A percentile compares a stretch with the other conserved stretches of the same genome.
These are phyloP conservation scores for Rhodotorula glutinis DNA, from an alignment of 1,284 basidiomycete genomes.

Conservation along the genomic window DNA sequence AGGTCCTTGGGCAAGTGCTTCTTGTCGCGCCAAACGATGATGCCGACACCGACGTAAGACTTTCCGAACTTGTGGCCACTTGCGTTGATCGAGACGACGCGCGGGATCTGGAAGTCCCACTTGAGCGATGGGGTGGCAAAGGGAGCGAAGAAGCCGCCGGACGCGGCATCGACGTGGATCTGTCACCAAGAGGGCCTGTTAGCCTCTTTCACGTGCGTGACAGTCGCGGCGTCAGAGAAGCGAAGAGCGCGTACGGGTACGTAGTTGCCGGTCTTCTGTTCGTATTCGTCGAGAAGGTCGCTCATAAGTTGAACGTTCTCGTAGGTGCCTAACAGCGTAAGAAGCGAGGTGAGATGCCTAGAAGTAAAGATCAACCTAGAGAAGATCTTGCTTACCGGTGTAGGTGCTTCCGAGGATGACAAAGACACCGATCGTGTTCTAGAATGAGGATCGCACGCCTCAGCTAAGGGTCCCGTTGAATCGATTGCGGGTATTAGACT, in stretches of 20 bases:
- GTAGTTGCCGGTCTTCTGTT: slow-evolving; percentile 66
- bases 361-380: too few species aligned
- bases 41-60: slow-evolving; percentile 81
- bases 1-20: slow-evolving; percentile 43
- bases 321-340: slow-evolving; percentile 62
- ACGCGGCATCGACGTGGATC: slow-evolving; percentile 78
- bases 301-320: slow-evolving; percentile 87
- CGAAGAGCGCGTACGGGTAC: slow-evolving; percentile 40
- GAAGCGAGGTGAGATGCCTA: too few species aligned
- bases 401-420: slow-evolving; percentile 79
- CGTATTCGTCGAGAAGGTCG: slow-evolving; percentile 78
- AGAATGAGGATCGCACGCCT: too few species aligned
- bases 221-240: too few species aligned
- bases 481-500: not conserved
- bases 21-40: slow-evolving; percentile 77
- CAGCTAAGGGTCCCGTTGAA: slow-evolving; percentile 22
- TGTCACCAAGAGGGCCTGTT: not conserved
- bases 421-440: slow-evolving; percentile 53
- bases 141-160: slow-evolving; percentile 49
- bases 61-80: slow-evolving; percentile 62
- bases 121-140: slow-evolving; percentile 60
- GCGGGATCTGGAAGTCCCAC: slow-evolving; percentile 83
- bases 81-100: slow-evolving; percentile 80
- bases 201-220: too few species aligned
- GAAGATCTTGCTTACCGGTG: slow-evolving; percentile 51